phyloP scores from a whole-genome alignment of 768 basidiomycete genomes.

The Exidia glandulosa region DNA sequence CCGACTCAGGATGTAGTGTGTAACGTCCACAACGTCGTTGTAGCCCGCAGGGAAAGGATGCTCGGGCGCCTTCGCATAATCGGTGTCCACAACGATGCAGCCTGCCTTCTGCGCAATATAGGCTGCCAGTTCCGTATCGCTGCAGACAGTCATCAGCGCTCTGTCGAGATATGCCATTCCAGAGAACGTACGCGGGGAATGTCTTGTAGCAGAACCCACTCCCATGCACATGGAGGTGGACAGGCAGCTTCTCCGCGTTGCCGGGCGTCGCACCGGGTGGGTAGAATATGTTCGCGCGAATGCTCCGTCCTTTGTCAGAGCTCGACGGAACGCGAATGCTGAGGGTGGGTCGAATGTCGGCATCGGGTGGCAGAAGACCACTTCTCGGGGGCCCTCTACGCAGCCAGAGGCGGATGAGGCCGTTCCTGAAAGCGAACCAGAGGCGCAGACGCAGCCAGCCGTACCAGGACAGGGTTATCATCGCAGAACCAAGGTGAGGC shows the following conservation, averaged over 20 bases:
- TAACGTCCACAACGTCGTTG: not conserved
- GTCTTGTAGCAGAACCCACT: constrained; percentile 2
- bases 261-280: not conserved
- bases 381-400: not conserved
- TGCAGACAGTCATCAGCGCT: not conserved
- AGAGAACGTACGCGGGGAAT: not conserved
- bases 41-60: not conserved
- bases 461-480: not conserved
- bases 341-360: not conserved
- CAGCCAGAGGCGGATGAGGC: not conserved
- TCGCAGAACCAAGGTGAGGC: too few relatives aligned
- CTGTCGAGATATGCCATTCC: not conserved
- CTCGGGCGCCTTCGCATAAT: too few relatives aligned
- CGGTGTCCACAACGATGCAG: too few relatives aligned
- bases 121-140: too few relatives aligned
- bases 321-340: not conserved
- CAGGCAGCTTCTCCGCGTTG: not conserved
- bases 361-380: constrained; percentile 1
- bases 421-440: not conserved
- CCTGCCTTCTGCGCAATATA: constrained; percentile 2
- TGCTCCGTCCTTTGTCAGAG: constrained; percentile 1
- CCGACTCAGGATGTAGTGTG: not conserved
- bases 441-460: not conserved
- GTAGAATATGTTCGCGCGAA: constrained; percentile 4
- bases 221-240: constrained; percentile 4